These are phyloP conservation scores for Fusarium illudens DNA, from an alignment of 2,329 filamentous ascomycete genomes.

Conservation along the genomic window DNA sequence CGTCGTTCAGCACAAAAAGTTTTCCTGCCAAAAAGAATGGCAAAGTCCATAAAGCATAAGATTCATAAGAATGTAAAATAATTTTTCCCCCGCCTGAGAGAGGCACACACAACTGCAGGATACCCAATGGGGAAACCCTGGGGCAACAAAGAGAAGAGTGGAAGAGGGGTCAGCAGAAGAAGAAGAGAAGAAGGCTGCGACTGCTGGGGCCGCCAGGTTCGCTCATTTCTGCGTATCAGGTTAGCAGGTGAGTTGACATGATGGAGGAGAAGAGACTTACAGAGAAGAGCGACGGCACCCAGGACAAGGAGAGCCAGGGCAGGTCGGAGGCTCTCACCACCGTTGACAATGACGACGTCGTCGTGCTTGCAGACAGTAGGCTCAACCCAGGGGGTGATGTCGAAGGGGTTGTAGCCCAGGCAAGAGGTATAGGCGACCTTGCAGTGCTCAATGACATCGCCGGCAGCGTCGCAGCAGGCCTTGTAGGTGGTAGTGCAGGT, in stretches of 20 bases:
- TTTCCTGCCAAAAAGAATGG: constrained; percentile 5
- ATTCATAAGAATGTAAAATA: constrained; percentile 5
- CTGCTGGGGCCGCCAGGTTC: not conserved
- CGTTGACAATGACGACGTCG: constrained; percentile 28
- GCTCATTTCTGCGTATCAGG: constrained; percentile 6
- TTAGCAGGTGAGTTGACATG: not conserved
- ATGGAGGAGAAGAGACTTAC: constrained; percentile 1
- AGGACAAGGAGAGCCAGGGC: constrained; percentile 27
- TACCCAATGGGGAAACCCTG: constrained; percentile 4
- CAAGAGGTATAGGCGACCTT: constrained; percentile 24
- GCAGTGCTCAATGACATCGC: constrained; percentile 22
- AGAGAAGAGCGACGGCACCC: constrained; percentile 27
- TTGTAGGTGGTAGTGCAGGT: constrained; percentile 26
- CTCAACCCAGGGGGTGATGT: constrained; percentile 17
- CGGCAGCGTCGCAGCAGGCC: constrained; percentile 20
- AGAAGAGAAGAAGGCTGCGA: not conserved
- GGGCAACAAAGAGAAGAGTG: constrained; percentile 15
- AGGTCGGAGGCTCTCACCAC: constrained; percentile 24
- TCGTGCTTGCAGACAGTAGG: constrained; percentile 31
- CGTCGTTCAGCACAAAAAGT: constrained; percentile 24
- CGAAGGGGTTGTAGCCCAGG: constrained; percentile 29
- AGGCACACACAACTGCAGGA: constrained; percentile 24
- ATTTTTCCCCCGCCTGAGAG: constrained; percentile 8
- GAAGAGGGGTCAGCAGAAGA: constrained; percentile 21
- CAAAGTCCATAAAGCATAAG: constrained; percentile 26